Base-by-base conservation (phyloP, 371 early-diverging fungal species). In the Mucor plumbeus region DNA sequence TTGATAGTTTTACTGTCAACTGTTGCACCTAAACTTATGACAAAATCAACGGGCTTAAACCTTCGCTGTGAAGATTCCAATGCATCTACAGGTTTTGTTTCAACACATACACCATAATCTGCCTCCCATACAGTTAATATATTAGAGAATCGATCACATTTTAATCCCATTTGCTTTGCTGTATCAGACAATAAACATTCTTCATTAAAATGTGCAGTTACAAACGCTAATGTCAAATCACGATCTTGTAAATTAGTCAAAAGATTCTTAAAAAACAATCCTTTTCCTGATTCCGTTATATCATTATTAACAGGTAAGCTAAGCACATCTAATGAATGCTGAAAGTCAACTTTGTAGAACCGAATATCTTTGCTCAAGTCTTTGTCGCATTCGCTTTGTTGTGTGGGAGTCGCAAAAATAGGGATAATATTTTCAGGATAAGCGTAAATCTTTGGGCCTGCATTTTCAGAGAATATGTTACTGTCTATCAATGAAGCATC, bases 31-130 rank as follows among this genome's bases (percentile, higher is more conserved):
- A 72, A 5, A 44, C 55, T 61, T 10, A 72, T 33, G 19, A 65
- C 26, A 6, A 63, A 17, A 43, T 72, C 72, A 3, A 44, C 65
- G 0, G 15, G 50, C 10, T 50, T 50, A 19, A 50, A 50, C 3
- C 4, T 21, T 9, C 13, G 21, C 50, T 50, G 50, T 8, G 26
- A 50, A 11, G 26, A 50, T 19, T 50, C 55, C 31, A 7, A 7
- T 14, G 34, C 3, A 33, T 14, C 11, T 7, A 15, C 7, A 5
- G 6, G 15, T 8, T 34, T 59, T 40, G 63, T 72, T 34, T 58
- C 65, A 5, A 68, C 54, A 53, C 65, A 55, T 1, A 69, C 44
- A 9, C 73, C 73, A 17, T 72, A 65, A 40, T 72, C 69, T 11
- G 60, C 54, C 7, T 65, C 34, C 69, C 60, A 59, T 1, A 17